A percentile compares a stretch with the other conserved stretches of the same genome.
Conservation (phyloP, 192 early-diverging fungal species). For the Funneliformis mosseae region DNA sequence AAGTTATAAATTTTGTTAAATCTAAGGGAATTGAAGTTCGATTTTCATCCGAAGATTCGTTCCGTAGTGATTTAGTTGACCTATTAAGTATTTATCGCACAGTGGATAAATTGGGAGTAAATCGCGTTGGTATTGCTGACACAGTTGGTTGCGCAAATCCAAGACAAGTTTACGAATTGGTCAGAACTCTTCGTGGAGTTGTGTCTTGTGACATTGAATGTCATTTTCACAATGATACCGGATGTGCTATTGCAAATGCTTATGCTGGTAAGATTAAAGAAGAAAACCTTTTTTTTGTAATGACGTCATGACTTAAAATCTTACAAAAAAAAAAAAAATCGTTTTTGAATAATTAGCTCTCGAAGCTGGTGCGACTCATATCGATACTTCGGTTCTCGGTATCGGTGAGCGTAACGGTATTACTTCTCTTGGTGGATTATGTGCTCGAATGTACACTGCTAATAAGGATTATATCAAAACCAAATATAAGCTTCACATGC, state of each 20-base stretch:
- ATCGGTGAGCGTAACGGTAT: conserved; percentile 99
- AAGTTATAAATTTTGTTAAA: conserved; percentile 97
- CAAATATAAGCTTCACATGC: conserved; percentile 93
- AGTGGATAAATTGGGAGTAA: conserved; percentile 97
- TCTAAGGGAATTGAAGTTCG: conserved; percentile 94
- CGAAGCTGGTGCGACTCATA: conserved; percentile 97
- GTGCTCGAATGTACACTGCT: conserved; percentile 94
- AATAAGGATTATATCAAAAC: conserved; percentile 88
- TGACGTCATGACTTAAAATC: too few relatives aligned
- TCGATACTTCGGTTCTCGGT: conserved; percentile 96
- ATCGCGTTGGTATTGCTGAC: conserved; percentile 98
- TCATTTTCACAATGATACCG: conserved; percentile 99
- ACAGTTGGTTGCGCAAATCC: conserved; percentile 99
- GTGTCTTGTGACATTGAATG: conserved; percentile 99
- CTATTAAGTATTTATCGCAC: conserved; percentile 93
- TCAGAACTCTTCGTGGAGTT: conserved; percentile 91
- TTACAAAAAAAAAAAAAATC: background rate
- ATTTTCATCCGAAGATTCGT: conserved; percentile 98
- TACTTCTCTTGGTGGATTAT: conserved; percentile 91
- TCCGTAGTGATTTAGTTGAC: conserved; percentile 96
- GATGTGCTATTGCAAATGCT: conserved; percentile 97
- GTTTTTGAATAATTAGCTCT: conserved; percentile 60
- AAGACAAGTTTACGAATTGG: conserved; percentile 96
- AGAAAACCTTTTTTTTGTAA: background rate
- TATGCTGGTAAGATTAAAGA: conserved; percentile 68